Conservation (phyloP, 164 flowering plant species). For the Brasenia schreberi region DNA sequence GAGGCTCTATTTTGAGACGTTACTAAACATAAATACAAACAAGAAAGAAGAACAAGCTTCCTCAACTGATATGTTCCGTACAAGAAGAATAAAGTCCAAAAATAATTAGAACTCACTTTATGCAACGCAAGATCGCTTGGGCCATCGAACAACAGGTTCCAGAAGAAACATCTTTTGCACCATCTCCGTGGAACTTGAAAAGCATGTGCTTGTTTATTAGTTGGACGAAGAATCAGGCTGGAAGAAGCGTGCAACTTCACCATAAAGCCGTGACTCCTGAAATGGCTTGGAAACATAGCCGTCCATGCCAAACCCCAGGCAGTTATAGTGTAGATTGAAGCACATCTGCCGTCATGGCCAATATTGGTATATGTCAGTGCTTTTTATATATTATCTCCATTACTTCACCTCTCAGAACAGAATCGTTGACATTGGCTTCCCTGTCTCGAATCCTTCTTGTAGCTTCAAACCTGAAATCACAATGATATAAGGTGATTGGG, state of each 20-base stretch:
- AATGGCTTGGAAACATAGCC: slow-evolving; percentile 97
- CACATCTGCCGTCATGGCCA: slow-evolving; percentile 99
- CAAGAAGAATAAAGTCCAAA: too few relatives aligned
- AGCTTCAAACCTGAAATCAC: slow-evolving; percentile 63
- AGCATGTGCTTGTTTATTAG: slow-evolving; percentile 5
- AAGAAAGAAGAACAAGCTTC: neutral
- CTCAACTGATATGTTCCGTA: too few relatives aligned
- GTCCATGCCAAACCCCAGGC: slow-evolving; percentile 78
- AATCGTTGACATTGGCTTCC: slow-evolving; percentile 35
- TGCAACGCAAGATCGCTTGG: neutral
- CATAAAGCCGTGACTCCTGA: slow-evolving; percentile 75
- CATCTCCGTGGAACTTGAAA: neutral
- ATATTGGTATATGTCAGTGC: slow-evolving; percentile 72
- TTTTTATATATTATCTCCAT: slow-evolving; percentile 22
- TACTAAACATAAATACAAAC: neutral
- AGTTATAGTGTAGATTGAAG: slow-evolving; percentile 80
- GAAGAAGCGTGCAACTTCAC: slow-evolving; percentile 73
- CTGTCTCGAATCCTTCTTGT: slow-evolving; percentile 60
- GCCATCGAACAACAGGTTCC: neutral
- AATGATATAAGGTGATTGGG: neutral
- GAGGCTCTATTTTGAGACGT: too few relatives aligned
- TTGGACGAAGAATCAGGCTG: slow-evolving; percentile 13
- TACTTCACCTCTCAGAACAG: slow-evolving; percentile 34
- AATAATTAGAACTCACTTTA: neutral
- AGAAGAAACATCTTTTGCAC: neutral